These are phyloP conservation scores for Kalanchoe fedtschenkoi DNA, from an alignment of 164 flowering plant species.

Conservation along the genomic window DNA sequence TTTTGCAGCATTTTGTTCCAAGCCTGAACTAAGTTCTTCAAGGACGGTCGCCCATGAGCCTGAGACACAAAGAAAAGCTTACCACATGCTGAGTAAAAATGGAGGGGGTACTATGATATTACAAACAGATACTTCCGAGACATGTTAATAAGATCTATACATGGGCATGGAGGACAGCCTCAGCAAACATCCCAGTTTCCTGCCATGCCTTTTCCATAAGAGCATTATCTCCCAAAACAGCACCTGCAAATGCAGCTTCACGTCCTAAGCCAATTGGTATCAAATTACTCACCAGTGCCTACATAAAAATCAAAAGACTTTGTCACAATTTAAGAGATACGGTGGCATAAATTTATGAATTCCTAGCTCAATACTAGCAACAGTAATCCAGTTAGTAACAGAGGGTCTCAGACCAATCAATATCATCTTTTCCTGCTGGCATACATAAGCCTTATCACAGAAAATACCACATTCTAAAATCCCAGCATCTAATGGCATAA, in stretches of 20 bases:
- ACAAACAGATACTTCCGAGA: not conserved
- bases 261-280: slow-evolving; percentile 79
- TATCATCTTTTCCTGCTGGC: not conserved
- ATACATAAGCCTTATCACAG: no score
- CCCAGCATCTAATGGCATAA: no score
- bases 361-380: not conserved
- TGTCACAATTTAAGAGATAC: not conserved
- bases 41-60: slow-evolving; percentile 96
- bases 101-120: not conserved
- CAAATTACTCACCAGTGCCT: slow-evolving; percentile 78
- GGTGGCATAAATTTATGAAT: not conserved
- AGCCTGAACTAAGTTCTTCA: slow-evolving; percentile 70
- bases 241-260: slow-evolving; percentile 95
- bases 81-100: not conserved
- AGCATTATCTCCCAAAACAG: slow-evolving; percentile 90
- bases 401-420: not conserved
- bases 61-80: slow-evolving; percentile 16
- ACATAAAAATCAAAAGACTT: slow-evolving; percentile 13
- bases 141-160: slow-evolving; percentile 25
- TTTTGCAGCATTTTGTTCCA: slow-evolving; percentile 87
- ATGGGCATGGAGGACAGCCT: slow-evolving; percentile 95
- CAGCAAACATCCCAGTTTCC: slow-evolving; percentile 96
- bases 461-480: not conserved
- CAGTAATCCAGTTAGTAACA: not conserved
- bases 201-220: slow-evolving; percentile 99